phyloP scores from a whole-genome alignment of 208 protist species.

The Balamuthia mandrillaris region DNA sequence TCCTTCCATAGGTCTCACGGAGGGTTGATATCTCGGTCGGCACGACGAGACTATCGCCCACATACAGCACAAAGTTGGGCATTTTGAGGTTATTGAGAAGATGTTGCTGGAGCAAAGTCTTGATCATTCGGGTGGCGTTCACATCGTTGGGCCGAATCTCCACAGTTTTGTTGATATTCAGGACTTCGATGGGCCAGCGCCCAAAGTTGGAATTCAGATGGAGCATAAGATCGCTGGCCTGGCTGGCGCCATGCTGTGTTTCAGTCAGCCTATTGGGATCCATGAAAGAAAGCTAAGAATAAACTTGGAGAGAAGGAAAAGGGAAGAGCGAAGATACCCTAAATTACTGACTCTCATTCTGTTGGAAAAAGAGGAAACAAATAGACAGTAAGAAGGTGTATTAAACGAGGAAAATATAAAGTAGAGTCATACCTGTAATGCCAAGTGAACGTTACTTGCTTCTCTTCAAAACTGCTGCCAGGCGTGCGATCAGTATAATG shows the following conservation, averaged over 20 bases:
- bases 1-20: too few relatives aligned
- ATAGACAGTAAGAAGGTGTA: background rate
- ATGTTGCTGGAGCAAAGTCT: too few relatives aligned
- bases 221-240: background rate
- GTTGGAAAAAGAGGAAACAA: background rate
- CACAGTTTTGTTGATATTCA: slow-evolving; percentile 10
- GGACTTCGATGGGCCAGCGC: slow-evolving; percentile 4
- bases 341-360: background rate
- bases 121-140: too few relatives aligned
- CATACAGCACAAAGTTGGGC: too few relatives aligned
- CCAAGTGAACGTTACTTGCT: background rate
- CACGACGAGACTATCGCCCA: too few relatives aligned
- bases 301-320: too few relatives aligned
- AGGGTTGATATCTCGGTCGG: too few relatives aligned
- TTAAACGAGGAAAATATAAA: background rate
- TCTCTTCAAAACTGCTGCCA: slow-evolving; percentile 2
- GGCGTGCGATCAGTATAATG: slow-evolving; percentile 10
- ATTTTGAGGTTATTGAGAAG: too few relatives aligned
- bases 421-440: background rate
- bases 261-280: too few relatives aligned
- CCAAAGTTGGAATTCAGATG: slow-evolving; percentile 33
- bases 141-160: background rate
- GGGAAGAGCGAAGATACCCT: background rate
- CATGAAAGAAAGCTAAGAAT: too few relatives aligned
- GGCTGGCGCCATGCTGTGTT: background rate